A percentile compares a stretch with the other conserved stretches of the same genome.
These are phyloP conservation scores for Alnus glutinosa DNA, from an alignment of 306 rosid species.

Conservation along the genomic window DNA sequence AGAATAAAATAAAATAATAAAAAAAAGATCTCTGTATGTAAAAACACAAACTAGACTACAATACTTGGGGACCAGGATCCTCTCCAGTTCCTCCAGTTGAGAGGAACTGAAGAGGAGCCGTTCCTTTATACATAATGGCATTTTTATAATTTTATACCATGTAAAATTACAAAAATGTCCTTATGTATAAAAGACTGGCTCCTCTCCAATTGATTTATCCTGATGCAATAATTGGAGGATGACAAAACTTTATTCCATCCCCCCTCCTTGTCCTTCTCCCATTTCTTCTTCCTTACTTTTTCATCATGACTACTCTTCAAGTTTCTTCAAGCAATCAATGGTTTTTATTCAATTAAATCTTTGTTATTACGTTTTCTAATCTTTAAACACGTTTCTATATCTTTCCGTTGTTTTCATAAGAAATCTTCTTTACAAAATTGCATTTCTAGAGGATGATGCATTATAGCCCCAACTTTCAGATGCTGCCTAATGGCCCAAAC, in stretches of 20 bases:
- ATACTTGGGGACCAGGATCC: neutral
- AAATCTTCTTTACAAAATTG: neutral
- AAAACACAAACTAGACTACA: conserved; percentile 14
- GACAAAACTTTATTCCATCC: conserved; percentile 13
- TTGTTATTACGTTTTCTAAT: neutral
- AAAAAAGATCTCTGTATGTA: conserved; percentile 2
- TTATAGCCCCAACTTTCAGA: neutral
- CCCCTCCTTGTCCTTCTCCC: neutral
- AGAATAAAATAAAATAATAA: neutral
- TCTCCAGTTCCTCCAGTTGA: too few species aligned
- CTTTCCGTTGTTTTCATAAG: neutral
- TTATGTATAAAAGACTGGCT: too few species aligned
- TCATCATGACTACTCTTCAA: neutral
- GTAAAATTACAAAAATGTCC: too few species aligned
- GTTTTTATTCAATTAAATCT: neutral
- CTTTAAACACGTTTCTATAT: neutral
- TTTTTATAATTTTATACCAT: too few species aligned
- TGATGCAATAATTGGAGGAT: neutral
- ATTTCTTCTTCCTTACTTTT: neutral
- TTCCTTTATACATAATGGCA: too few species aligned
- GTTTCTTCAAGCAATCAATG: neutral
- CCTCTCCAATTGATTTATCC: too few species aligned
- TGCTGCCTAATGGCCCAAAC: neutral
- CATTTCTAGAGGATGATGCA: neutral
- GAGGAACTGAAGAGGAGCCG: too few species aligned